These are phyloP conservation scores for Clitopilus hobsonii DNA, from an alignment of 768 basidiomycete genomes.

Conservation along the genomic window DNA sequence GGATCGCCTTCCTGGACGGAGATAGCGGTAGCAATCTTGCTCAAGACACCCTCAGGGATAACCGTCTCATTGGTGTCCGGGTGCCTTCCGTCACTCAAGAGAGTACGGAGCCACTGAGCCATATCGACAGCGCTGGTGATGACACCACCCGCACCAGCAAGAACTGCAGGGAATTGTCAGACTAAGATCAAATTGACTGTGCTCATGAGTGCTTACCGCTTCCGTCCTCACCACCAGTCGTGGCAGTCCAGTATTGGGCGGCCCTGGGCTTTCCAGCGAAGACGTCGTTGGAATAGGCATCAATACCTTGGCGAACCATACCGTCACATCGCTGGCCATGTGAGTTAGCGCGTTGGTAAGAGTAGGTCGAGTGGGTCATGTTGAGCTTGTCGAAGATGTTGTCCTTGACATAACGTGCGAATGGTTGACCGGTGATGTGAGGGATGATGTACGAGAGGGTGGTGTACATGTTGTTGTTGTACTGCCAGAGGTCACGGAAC, in stretches of 20 bases:
- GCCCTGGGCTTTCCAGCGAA: not conserved
- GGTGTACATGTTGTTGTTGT: constrained; percentile 22
- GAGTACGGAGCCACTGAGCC: constrained; percentile 23
- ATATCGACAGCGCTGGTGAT: constrained; percentile 22
- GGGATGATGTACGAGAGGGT: constrained; percentile 17
- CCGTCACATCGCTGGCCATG: constrained; percentile 20
- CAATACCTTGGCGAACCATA: constrained; percentile 6
- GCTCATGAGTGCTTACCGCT: constrained; percentile 9
- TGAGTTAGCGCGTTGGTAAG: constrained; percentile 16
- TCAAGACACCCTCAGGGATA: constrained; percentile 18
- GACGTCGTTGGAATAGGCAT: constrained; percentile 1
- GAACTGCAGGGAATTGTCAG: constrained; percentile 7
- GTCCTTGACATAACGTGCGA: constrained; percentile 20
- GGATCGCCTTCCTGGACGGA: constrained; percentile 11
- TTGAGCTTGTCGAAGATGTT: constrained; percentile 22
- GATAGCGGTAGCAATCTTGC: constrained; percentile 17
- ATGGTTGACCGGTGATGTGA: constrained; percentile 8
- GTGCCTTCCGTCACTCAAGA: constrained; percentile 19
- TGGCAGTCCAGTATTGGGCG: constrained; percentile 17
- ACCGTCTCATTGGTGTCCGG: constrained; percentile 16
- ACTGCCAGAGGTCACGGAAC: constrained; percentile 21
- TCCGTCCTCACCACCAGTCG: constrained; percentile 17
- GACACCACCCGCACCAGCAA: constrained; percentile 23
- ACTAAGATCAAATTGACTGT: not conserved
- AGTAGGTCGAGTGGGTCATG: constrained; percentile 22